Conservation (phyloP, 139 green algal genomes). For the Picochlorum sp. region DNA sequence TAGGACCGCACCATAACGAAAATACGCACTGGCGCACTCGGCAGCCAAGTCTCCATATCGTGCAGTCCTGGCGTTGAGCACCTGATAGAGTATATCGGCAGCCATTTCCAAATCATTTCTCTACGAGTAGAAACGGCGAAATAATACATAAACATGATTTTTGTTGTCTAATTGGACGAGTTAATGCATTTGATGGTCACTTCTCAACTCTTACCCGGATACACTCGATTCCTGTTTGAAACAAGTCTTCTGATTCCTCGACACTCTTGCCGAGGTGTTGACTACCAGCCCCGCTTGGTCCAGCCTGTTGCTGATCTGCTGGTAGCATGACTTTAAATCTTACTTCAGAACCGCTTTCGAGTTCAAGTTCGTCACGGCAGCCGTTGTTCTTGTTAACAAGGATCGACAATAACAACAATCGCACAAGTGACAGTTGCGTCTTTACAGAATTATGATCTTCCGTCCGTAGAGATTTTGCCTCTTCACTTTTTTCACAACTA, state of each 20-base stretch:
- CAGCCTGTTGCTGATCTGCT: not conserved
- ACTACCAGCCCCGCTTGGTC: not conserved
- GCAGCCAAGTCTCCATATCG: constrained; percentile 38
- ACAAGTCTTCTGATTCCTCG: constrained; percentile 1
- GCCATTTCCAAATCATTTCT: constrained; percentile 32
- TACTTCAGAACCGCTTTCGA: no score
- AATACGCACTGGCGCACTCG: constrained; percentile 51
- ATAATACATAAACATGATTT: not conserved
- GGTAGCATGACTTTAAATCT: no score
- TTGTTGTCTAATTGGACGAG: no score
- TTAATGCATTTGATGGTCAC: not conserved
- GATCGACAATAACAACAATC: no score
- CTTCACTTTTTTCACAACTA: no score
- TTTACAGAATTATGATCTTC: no score
- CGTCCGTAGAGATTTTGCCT: no score
- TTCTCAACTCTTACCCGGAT: constrained; percentile 7
- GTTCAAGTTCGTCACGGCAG: no score
- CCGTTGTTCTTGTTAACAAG: no score
- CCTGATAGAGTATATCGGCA: constrained; percentile 32
- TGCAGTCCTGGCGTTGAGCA: constrained; percentile 20
- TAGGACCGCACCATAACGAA: constrained; percentile 49
- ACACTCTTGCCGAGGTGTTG: not conserved
- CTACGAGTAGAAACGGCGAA: constrained; percentile 8
- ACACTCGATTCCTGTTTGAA: constrained; percentile 15
- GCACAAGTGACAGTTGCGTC: no score